Conservation (phyloP, 768 basidiomycete species). For the Mycena pura region DNA sequence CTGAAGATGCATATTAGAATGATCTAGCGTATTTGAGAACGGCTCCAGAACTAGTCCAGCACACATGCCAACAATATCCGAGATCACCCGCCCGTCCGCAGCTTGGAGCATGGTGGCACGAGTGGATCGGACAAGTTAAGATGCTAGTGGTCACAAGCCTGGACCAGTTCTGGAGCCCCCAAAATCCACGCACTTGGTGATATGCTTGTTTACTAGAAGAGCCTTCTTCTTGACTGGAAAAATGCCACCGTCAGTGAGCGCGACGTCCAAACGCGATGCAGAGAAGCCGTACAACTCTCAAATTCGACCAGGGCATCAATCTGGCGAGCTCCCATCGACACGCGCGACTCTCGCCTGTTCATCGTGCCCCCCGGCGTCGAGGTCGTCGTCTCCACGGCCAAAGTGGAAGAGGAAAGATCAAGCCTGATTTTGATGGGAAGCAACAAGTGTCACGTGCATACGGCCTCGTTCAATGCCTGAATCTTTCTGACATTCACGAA, state of each 20-base stretch:
- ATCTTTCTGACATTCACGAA: too few species aligned
- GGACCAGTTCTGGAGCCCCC: constrained; percentile 1
- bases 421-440: constrained; percentile 22
- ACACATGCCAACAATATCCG: too few species aligned
- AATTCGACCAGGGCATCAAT: constrained; percentile 85
- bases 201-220: constrained; percentile 88
- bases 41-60: too few species aligned
- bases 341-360: constrained; percentile 67
- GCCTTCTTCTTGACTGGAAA: constrained; percentile 90
- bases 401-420: constrained; percentile 21
- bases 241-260: constrained; percentile 40
- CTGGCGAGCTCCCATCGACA: constrained; percentile 71
- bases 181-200: constrained; percentile 72
- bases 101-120: constrained; percentile 3
- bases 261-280: constrained; percentile 27
- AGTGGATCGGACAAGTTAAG: background rate
- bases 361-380: constrained; percentile 42
- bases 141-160: background rate
- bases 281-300: constrained; percentile 72
- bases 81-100: too few species aligned
- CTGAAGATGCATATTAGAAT: constrained; percentile 41
- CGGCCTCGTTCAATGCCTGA: too few species aligned
- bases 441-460: constrained; percentile 13
- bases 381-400: constrained; percentile 5
- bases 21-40: too few species aligned